Percentiles rank a stretch among this genome's conserved stretches.
Conservation (phyloP, 2,329 filamentous ascomycete species). For the Pseudopithomyces chartarum region DNA sequence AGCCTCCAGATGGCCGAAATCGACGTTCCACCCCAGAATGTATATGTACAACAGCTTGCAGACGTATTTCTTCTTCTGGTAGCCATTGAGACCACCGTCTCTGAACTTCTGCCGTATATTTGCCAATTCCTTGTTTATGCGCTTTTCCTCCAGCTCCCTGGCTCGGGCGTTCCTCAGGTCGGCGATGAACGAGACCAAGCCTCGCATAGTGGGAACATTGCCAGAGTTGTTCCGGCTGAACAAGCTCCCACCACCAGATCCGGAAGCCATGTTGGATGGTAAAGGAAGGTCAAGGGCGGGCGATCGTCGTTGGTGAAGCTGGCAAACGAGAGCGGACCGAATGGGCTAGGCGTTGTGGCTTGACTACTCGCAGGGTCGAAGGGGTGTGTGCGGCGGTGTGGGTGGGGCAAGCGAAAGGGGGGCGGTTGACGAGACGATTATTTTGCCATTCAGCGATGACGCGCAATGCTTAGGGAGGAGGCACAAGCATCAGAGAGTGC, state of each 20-base stretch:
- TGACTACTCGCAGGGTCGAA: conserved; percentile 8
- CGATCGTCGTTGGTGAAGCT: conserved; percentile 37
- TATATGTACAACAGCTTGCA: conserved; percentile 99
- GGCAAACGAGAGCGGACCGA: conserved; percentile 33
- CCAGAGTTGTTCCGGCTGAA: conserved; percentile 49
- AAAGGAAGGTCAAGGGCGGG: conserved; percentile 33
- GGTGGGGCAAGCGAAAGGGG: conserved; percentile 9
- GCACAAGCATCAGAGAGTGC: conserved; percentile 4
- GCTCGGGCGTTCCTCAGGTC: conserved; percentile 94
- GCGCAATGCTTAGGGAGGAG: conserved; percentile 19
- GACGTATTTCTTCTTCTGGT: conserved; percentile 99
- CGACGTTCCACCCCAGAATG: conserved; percentile 98
- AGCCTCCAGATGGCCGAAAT: conserved; percentile 97
- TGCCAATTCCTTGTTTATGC: conserved; percentile 98
- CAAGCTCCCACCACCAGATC: conserved; percentile 43
- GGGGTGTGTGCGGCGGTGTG: conserved; percentile 7
- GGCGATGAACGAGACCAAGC: conserved; percentile 97
- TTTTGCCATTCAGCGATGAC: conserved; percentile 15
- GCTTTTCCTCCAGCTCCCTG: conserved; percentile 95
- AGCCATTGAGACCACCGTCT: conserved; percentile 89
- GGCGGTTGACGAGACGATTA: conserved; percentile 3
- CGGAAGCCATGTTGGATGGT: conserved; percentile 45
- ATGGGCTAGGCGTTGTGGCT: conserved; percentile 7
- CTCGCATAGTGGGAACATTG: conserved; percentile 50
- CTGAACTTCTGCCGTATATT: conserved; percentile 99